A percentile compares a stretch with the other conserved stretches of the same genome.
phyloP scores from a whole-genome alignment of 768 basidiomycete genomes.

The Boletellus ananiceps region DNA sequence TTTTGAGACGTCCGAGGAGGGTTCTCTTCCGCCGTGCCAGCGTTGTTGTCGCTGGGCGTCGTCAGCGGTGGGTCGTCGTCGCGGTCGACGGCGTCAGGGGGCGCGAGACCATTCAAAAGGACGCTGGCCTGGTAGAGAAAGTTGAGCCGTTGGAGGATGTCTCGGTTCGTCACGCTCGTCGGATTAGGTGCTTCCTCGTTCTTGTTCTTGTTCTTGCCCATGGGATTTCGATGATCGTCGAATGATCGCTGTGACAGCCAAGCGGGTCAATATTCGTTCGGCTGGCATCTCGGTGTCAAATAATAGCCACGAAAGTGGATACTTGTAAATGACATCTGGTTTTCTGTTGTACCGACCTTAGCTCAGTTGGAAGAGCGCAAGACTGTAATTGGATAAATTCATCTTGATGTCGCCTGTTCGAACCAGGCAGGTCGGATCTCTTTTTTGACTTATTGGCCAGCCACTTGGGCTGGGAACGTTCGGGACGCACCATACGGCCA shows the following conservation, averaged over 20 bases:
- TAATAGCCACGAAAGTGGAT: too few species aligned
- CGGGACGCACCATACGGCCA: too few species aligned
- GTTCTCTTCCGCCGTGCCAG: not conserved
- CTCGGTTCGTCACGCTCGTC: conserved; percentile 57
- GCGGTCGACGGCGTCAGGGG: not conserved
- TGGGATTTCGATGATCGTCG: conserved; percentile 20
- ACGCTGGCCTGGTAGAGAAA: conserved; percentile 81
- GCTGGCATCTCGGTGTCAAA: too few species aligned
- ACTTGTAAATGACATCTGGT: too few species aligned
- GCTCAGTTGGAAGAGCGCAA: conserved; percentile 50
- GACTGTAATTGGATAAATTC: conserved; percentile 37
- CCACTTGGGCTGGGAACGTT: too few species aligned
- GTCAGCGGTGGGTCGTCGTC: not conserved
- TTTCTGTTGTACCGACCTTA: conserved; percentile 13
- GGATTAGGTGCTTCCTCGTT: conserved; percentile 56
- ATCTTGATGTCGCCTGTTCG: conserved; percentile 46
- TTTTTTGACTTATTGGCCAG: not conserved
- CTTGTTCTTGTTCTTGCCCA: conserved; percentile 66
- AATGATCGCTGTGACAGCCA: too few species aligned
- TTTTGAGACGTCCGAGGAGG: not conserved
- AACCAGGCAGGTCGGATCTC: conserved; percentile 40
- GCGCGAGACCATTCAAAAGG: conserved; percentile 45
- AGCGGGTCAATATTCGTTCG: too few species aligned
- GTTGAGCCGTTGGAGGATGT: conserved; percentile 78
- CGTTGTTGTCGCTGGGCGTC: not conserved